Base-by-base conservation (phyloP, 768 basidiomycete genomes). In the Phanerochaete sordida region DNA sequence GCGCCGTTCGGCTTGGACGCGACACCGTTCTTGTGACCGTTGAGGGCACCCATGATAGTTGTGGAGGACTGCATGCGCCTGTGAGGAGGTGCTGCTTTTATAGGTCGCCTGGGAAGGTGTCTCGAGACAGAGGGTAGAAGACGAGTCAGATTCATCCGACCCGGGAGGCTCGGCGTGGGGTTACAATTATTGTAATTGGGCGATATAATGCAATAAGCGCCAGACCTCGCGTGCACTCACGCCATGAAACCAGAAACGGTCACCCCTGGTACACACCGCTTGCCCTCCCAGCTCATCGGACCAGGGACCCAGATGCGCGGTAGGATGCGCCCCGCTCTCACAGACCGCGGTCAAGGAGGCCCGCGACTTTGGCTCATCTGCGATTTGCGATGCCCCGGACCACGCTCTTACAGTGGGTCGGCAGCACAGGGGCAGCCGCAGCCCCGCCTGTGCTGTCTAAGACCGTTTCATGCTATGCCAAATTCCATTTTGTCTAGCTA, bases 11-110 rank as follows among this genome's bases (percentile, higher is more conserved):
- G 48, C 43, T 50, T 64, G 55, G 37, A 21, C 13, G 37, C 51
- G 60, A 84, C 76, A 47, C 31, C 55, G 49, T 60, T 65, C 6
- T 61, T 49, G 24, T 56, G 46, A 23, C 64, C 66, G 61, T 68
- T 68, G 59, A 59, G 59, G 11, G 24, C 54, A 46, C 31, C 62
- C 62, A 60, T 65, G 33, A 21, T 48, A 50, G 53, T 43, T 52
- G 1, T 33, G 44, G 52, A 56, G 45, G 23, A 21, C 24, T 49
- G 51, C 33, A 12, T 28, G 13, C 52, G 45, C 23, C 16, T 48
- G 57, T 45, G 24, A 21, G 58, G 26, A 15, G 28, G 21, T 21
- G 47, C 54, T n/a, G 53, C 46, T 45, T 56, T 35, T 43, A 26
- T 57, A 26, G 56, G 35, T 45, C 49, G 43, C 50, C 26, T 28